Base-by-base conservation (phyloP, 2,329 filamentous ascomycete species). In the Rutstroemia sp. region DNA sequence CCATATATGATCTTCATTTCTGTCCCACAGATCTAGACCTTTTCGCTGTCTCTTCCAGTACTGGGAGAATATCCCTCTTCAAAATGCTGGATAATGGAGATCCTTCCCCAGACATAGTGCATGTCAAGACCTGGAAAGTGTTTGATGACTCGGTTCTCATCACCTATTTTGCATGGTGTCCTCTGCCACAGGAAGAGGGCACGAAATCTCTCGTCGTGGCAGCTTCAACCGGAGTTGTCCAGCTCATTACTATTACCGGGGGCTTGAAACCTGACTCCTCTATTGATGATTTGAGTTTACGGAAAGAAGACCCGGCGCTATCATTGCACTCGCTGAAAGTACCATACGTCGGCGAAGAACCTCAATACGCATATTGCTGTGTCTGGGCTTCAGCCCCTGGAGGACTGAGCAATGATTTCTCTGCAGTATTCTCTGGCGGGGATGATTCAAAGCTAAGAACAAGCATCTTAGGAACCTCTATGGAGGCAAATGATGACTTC, bases 1-100 rank as follows among this genome's bases (percentile, higher is more conserved):
- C 89, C 5, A 79, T 96, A 27, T 79, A 96, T 53, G 92, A 96
- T 68, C 75, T 96, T 30, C 89, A 92, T 64, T 97, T 96, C 70
- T 82, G 86, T 58, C 82, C 80, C 1, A 67, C 72, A 51, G 61
- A 65, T 2, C 73, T 71, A 50, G 72, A 87, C 4, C 78, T 87
- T 3, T 78, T 95, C 53, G 90, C 84, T 9, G 83, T 86, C 3
- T 89, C 89, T 8, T 89, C 88, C 1, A 96, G 90, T 60, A 89
- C 87, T 0, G 89, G 87, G 0, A 78, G 79, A 0, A 72, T 95
- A 12, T 79, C 79, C 1, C 75, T 92, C 50, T 90, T 86, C 70
- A 75, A 69, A 61, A 72, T 86, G 46, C 66, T 57, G 9, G 25
- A 48, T 6, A n/a, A 38, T 14, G 39, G 21, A 47, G 2, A 48